Evolutionary conservation across 78 protist genomes (phyloP).

Genomic region (Fonticula alba): DNA sequence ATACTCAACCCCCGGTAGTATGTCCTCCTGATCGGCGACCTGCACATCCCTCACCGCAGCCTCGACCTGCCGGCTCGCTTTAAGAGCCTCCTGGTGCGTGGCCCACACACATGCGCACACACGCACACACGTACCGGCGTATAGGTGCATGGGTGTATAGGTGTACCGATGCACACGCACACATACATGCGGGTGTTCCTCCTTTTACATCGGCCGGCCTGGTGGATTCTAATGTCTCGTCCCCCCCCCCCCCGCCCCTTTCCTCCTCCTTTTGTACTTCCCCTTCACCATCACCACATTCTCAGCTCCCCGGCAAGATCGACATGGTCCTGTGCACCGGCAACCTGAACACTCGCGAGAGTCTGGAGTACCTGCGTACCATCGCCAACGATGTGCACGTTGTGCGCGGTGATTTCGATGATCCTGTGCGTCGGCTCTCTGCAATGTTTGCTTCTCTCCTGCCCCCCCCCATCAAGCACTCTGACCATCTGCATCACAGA

Average conservation of each 20-base stretch:
- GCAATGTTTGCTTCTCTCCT: background rate
- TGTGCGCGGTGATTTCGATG: slow-evolving; percentile 83
- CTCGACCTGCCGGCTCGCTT: slow-evolving; percentile 70
- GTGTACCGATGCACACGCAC: too few relatives aligned
- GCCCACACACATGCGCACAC: background rate
- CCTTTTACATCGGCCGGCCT: too few relatives aligned
- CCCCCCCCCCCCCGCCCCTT: too few relatives aligned
- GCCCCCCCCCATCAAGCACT: background rate
- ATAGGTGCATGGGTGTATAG: too few relatives aligned
- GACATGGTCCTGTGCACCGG: slow-evolving; percentile 90
- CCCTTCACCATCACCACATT: background rate
- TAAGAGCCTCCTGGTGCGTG: slow-evolving; percentile 59
- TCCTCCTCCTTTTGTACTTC: background rate
- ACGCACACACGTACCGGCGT: background rate
- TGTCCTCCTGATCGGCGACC: slow-evolving; percentile 90
- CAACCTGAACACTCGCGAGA: slow-evolving; percentile 64
- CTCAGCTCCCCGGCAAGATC: slow-evolving; percentile 85
- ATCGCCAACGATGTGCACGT: slow-evolving; percentile 82
- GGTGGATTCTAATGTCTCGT: background rate
- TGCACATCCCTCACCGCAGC: slow-evolving; percentile 91
- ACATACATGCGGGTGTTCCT: too few relatives aligned
- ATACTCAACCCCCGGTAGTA: too few relatives aligned
- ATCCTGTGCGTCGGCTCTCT: slow-evolving; percentile 6
- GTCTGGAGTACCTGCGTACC: slow-evolving; percentile 57
- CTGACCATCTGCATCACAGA: too few relatives aligned